Base-by-base conservation (phyloP, 768 basidiomycete species). In the Tricholoma flavovirens region DNA sequence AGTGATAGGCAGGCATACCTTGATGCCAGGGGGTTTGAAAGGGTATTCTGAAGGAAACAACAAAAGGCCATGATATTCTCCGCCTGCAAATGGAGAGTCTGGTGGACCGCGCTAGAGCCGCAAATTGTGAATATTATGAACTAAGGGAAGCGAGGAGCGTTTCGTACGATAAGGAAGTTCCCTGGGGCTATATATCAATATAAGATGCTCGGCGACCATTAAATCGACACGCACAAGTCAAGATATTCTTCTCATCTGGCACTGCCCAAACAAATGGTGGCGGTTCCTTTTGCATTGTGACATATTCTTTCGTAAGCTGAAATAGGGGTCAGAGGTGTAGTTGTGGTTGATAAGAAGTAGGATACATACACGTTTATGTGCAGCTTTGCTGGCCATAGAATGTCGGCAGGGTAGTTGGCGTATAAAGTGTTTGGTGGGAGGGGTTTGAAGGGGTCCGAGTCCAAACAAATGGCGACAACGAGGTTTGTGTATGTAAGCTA, bases 221-320 rank as follows among this genome's bases (percentile, higher is more conserved):
- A 5, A 33, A 51, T 30, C 4, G 49, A 14, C 15, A 79, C 93
- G 72, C 69, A 97, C 94, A 98, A 54, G 83, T 93, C 51, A 98
- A 71, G 64, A 98, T 95, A 71, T 98, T 96, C 85, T 94, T 94
- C 81, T 98, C 96, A 65, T 97, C 94, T 12, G 96, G 96, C 29
- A 81, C 81, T 36, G 96, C 95, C 88, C 90, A 95, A 19, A 98
- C 87, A 71, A 94, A 98, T 58, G 96, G 96, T 1, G 96, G 96
- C 12, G 96, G 93, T 58, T 90, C 87, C 66, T 75, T 88, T 74
- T 96, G 93, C 90, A 98, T 96, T 49, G 82, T 76, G 64, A 90
- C 83, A 73, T 88, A 94, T 77, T 98, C 95, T 73, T 96, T 93
- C 33, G 78, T 75, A 59, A 92, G 82, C 89, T 91, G 68, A 49